Percentiles rank a stretch among this genome's conserved stretches.
These are phyloP conservation scores for Lachnum nothofagi DNA, from an alignment of 2,329 filamentous ascomycete genomes.

Conservation along the genomic window DNA sequence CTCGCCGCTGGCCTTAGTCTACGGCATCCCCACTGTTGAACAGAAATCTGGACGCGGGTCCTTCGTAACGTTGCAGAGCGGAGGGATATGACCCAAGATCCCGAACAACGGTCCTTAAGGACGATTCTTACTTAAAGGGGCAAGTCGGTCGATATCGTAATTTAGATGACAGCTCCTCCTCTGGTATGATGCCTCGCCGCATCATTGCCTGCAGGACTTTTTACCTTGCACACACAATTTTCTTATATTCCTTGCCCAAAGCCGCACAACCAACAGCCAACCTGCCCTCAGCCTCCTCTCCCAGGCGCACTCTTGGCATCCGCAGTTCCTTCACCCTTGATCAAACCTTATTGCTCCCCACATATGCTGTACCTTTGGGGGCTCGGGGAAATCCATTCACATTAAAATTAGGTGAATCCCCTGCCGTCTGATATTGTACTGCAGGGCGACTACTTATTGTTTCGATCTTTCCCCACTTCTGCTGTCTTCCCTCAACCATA, in stretches of 20 bases:
- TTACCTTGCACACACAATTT: not conserved
- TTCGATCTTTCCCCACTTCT: not conserved
- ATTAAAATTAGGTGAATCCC: not conserved
- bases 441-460: not conserved
- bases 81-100: not conserved
- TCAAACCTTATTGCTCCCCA: not conserved
- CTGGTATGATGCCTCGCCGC: too few relatives aligned
- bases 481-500: not conserved
- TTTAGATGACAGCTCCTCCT: too few relatives aligned
- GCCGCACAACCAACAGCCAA: not conserved
- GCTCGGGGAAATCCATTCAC: not conserved
- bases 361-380: not conserved
- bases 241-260: not conserved
- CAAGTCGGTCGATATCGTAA: too few relatives aligned
- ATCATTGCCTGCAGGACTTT: not conserved
- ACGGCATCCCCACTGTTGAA: too few relatives aligned
- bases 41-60: too few relatives aligned
- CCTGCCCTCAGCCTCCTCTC: not conserved
- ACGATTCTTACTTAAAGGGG: conserved; percentile 6
- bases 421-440: not conserved
- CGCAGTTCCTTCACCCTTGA: not conserved
- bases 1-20: too few relatives aligned
- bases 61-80: conserved; percentile 5
- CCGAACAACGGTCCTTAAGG: not conserved
- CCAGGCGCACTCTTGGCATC: not conserved